These are phyloP conservation scores for Lepiota venenata DNA, from an alignment of 768 basidiomycete genomes.

Conservation along the genomic window DNA sequence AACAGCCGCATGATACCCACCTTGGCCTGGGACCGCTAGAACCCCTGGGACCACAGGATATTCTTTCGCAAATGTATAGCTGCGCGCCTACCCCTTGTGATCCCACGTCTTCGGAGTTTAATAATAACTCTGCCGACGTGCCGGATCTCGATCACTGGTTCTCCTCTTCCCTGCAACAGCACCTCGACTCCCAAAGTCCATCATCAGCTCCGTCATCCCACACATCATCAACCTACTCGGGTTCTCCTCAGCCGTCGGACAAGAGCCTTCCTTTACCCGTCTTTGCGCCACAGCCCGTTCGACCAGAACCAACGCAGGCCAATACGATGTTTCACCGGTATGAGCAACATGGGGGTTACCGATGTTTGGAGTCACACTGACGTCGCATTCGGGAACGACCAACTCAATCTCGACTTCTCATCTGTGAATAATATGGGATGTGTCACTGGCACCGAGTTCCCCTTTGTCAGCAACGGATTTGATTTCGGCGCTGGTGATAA, in stretches of 20 bases:
- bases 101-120: constrained; percentile 2
- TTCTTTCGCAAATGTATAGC: constrained; percentile 10
- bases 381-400: neutral
- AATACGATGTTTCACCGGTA: neutral
- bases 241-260: constrained; percentile 8
- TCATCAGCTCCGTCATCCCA: constrained; percentile 7
- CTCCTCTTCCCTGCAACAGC: constrained; percentile 6
- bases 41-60: constrained; percentile 7
- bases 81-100: neutral
- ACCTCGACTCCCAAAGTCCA: neutral
- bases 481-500: neutral
- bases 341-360: neutral
- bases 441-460: neutral
- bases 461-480: neutral
- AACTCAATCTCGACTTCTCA: neutral
- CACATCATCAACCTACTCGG: constrained; percentile 10
- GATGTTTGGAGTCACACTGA: neutral
- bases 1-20: constrained; percentile 3
- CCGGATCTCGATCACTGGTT: constrained; percentile 8
- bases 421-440: neutral
- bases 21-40: constrained; percentile 9
- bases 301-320: neutral
- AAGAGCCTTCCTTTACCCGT: constrained; percentile 5
- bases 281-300: constrained; percentile 8
- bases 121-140: constrained; percentile 6